These are phyloP conservation scores for Leccinellum albellum DNA, from an alignment of 768 basidiomycete genomes.

Conservation along the genomic window DNA sequence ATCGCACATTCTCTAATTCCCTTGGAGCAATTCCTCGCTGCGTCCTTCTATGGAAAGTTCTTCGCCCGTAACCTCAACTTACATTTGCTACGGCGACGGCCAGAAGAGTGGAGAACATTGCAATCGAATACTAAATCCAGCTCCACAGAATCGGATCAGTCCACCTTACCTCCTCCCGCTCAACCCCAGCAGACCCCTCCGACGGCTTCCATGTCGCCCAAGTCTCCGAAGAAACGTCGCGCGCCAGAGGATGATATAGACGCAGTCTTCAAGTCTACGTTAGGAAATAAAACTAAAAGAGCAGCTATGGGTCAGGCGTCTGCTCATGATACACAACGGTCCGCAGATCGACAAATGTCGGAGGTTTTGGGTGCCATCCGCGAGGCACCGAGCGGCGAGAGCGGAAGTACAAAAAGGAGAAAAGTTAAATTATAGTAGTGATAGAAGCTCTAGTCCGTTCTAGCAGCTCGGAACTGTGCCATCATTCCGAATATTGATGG, in stretches of 20 bases:
- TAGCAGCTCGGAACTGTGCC: neutral
- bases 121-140: constrained; percentile 45
- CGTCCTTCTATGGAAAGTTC: constrained; percentile 83
- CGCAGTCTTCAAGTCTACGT: constrained; percentile 53
- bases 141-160: constrained; percentile 9
- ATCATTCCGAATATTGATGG: no score
- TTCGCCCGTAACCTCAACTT: constrained; percentile 78
- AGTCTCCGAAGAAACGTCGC: constrained; percentile 44
- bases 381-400: constrained; percentile 49
- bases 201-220: constrained; percentile 17
- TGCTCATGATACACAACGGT: constrained; percentile 9
- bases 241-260: constrained; percentile 69
- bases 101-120: constrained; percentile 79
- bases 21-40: constrained; percentile 67
- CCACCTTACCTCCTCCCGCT: constrained; percentile 13
- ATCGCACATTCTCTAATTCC: constrained; percentile 77
- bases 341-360: constrained; percentile 38
- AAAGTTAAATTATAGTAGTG: constrained; percentile 8
- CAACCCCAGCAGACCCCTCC: neutral
- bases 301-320: constrained; percentile 36
- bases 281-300: constrained; percentile 60
- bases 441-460: neutral
- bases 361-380: constrained; percentile 59
- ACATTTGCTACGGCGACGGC: constrained; percentile 69
- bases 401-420: constrained; percentile 32